Base-by-base conservation (phyloP, 2,329 filamentous ascomycete genomes). In the Lasiodiplodia sp. region DNA sequence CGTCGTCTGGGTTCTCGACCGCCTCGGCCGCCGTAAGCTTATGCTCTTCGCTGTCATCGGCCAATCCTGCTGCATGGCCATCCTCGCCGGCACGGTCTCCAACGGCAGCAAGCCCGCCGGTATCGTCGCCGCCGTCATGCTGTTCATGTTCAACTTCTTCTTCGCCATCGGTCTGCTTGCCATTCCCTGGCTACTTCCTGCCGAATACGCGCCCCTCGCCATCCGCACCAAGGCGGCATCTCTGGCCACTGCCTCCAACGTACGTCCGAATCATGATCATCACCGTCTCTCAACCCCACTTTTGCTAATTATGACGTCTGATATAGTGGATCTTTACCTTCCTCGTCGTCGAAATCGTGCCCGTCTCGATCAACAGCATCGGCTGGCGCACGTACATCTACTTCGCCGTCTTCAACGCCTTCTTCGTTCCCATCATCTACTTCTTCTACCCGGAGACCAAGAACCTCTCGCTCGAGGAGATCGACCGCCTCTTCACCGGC, bases 401-500 rank as follows among this genome's bases (percentile, higher is more conserved):
- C 47, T 73, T 69, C 40, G 71, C 71, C n/a, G 63, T 71, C 16
- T 68, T 73, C 49, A 72, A 72, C 38, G 66, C 70, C 25, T 71
- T 73, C 12, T 83, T 83, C 58, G 74, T 83, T 1, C 82, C 82
- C 0, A 72, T 83, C 5, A 74, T 83, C 1, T 84, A 82, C 72
- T 79, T 82, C 67, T 81, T 84, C 72, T 87, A 85, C 60, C 86
- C 87, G 0, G 87, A 88, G 72, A 88, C 86, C 0, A 79, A 77
- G 28, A 83, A 83, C 51, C 75, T 85, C 10, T 79, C 76, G 1
- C 78, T 87, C 0, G 85, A 87, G 71, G 84, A 87, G 69, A 85
- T 87, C 40, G 85, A 87, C 71, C 77, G 80, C 28, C 78, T 86
- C 72, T 86, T 86, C 68, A 79, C 79, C 72, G 79, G 72, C 66